Conservation (phyloP, 2,329 filamentous ascomycete genomes). For the Botrytis paeoniae region DNA sequence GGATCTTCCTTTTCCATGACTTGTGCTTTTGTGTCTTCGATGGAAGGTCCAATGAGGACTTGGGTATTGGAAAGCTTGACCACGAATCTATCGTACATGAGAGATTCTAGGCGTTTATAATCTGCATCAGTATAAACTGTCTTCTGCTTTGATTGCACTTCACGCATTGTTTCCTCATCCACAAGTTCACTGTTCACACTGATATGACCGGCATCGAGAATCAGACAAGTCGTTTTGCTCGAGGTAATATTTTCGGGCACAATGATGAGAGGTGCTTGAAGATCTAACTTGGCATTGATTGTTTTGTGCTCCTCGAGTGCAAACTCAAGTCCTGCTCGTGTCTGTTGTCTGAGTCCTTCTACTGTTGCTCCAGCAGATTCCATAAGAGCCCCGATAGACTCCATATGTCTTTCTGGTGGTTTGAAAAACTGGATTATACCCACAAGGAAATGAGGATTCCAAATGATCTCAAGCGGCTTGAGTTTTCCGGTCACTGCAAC, state of each 20-base stretch:
- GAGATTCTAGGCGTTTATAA: conserved; percentile 77
- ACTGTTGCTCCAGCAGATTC: conserved; percentile 94
- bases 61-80: conserved; percentile 94
- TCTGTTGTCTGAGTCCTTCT: conserved; percentile 91
- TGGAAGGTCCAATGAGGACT: conserved; percentile 88
- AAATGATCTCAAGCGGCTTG: conserved; percentile 94
- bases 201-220: conserved; percentile 93
- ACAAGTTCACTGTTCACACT: conserved; percentile 92
- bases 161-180: conserved; percentile 82
- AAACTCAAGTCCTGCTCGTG: conserved; percentile 91
- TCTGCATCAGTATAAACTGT: conserved; percentile 87
- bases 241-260: conserved; percentile 89
- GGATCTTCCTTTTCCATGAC: conserved; percentile 64
- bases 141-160: conserved; percentile 87
- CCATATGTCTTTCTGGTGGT: conserved; percentile 95
- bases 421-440: conserved; percentile 94
- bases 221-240: conserved; percentile 78
- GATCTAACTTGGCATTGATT: conserved; percentile 90
- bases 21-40: conserved; percentile 84
- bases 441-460: conserved; percentile 91
- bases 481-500: conserved; percentile 86
- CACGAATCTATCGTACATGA: conserved; percentile 97
- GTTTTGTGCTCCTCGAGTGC: conserved; percentile 97
- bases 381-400: conserved; percentile 93
- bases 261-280: conserved; percentile 94